Evolutionary conservation across 2,329 filamentous ascomycete genomes (phyloP), one percentile per base, ranked within the genome.

Genomic region (Westerdykella sp.): DNA sequence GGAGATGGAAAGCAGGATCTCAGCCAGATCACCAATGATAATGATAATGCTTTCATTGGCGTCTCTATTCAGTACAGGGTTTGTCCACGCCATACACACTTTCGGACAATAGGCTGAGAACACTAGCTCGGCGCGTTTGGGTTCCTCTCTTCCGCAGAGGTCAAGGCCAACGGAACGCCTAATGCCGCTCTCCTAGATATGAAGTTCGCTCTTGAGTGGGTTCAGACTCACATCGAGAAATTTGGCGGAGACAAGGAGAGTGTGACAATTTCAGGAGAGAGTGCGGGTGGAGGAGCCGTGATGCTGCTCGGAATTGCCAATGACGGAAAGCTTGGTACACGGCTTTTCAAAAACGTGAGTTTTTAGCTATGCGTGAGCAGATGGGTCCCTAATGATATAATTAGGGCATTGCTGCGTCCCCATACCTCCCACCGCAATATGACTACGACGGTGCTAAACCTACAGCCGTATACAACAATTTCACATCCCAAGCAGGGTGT

Each of bases 341-440:
- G 62, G 1, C 49, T 69, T 0, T 71, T 69, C 48, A 45, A 39
- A 9, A 68, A 68, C 42, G 66, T 65, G 51, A 44, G 59, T 47
- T 7, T 15, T 9, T 9, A 6, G 13, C 3, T 23, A n/a, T n/a
- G 6, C 11, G n/a, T 15, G 18, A 16, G 4, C 10, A 2, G 22
- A 28, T 6, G 21, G 22, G 16, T 14, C 32, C 18, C 23, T 50
- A 30, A 49, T 41, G 2, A 1, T 16, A 7, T 18, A 28, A 3
- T 10, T 25, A 56, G 47, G 41, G 46, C 3, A 59, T 59, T 9
- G 40, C 72, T 2, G 66, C 69, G 1, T 73, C 69, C 7, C 77
- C 78, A 1, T 81, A 76, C 49, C 66, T 78, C 9, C 75, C 77
- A 0, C 73, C 73, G 42, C 74, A 79, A 48, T 78, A 78, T 55